phyloP scores from a whole-genome alignment of 768 basidiomycete genomes.

The Gelatoporia subvermispora region DNA sequence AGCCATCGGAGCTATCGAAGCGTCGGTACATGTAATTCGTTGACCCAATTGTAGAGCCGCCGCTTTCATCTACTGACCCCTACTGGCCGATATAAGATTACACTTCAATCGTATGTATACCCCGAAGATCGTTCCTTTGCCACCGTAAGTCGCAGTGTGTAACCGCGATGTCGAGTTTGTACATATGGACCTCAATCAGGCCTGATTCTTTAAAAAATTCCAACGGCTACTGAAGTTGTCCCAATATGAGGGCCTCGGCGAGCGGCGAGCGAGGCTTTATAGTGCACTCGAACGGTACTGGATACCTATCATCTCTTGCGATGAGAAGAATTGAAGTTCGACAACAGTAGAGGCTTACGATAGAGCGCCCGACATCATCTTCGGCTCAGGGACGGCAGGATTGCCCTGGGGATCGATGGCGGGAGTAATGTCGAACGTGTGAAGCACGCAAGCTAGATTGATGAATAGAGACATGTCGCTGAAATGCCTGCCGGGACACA shows the following conservation, averaged over 20 bases:
- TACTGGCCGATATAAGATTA: too few species aligned
- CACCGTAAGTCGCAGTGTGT: too few species aligned
- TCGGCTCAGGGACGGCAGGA: background rate
- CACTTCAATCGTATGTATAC: too few species aligned
- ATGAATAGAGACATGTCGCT: slow-evolving; percentile 43
- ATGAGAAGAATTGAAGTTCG: background rate
- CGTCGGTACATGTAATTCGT: too few species aligned
- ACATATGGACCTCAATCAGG: too few species aligned
- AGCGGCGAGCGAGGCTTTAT: slow-evolving; percentile 5
- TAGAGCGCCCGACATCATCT: background rate
- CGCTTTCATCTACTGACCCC: too few species aligned
- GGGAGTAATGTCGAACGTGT: slow-evolving; percentile 8
- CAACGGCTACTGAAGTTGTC: too few species aligned
- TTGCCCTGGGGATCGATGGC: slow-evolving; percentile 3
- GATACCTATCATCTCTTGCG: background rate
- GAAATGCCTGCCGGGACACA: slow-evolving; percentile 44
- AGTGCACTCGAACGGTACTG: slow-evolving; percentile 4
- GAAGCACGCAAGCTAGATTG: slow-evolving; percentile 13
- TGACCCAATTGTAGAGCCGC: too few species aligned
- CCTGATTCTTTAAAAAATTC: too few species aligned
- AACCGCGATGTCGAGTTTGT: too few species aligned
- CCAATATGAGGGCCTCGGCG: background rate
- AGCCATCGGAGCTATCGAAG: too few species aligned
- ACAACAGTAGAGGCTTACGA: background rate
- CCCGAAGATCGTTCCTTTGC: too few species aligned